phyloP scores from a whole-genome alignment of 768 basidiomycete genomes.

The Amanita muscaria region DNA sequence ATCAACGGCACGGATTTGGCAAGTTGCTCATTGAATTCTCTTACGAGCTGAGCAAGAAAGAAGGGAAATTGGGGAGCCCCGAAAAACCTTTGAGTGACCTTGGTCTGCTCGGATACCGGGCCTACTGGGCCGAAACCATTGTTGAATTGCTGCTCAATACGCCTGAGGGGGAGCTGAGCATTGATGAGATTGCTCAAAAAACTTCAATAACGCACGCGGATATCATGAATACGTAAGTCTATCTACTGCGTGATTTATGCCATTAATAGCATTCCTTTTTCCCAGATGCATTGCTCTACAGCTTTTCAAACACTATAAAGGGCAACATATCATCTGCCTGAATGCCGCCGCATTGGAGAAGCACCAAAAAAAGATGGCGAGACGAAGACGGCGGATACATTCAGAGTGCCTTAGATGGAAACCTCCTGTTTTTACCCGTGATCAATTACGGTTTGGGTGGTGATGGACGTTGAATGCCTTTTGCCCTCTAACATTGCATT shows the following conservation, averaged over 20 bases:
- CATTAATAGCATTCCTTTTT: constrained; percentile 6
- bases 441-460: constrained; percentile 75
- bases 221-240: constrained; percentile 93
- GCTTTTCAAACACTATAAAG: constrained; percentile 94
- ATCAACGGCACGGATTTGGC: constrained; percentile 94
- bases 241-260: constrained; percentile 7
- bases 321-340: constrained; percentile 86
- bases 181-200: constrained; percentile 95
- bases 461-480: constrained; percentile 17
- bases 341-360: constrained; percentile 88
- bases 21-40: constrained; percentile 96
- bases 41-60: constrained; percentile 94
- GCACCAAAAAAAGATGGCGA: constrained; percentile 75
- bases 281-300: constrained; percentile 88
- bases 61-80: constrained; percentile 91
- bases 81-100: constrained; percentile 97
- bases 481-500: background rate
- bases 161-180: constrained; percentile 73
- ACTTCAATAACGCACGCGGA: constrained; percentile 94
- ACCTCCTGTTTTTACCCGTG: constrained; percentile 87
- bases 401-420: constrained; percentile 85
- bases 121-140: constrained; percentile 97
- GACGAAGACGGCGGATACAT: constrained; percentile 71
- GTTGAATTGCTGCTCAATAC: constrained; percentile 77
- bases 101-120: constrained; percentile 85